Base-by-base conservation (phyloP, 768 basidiomycete species). In the Punctularia strigosozonata region DNA sequence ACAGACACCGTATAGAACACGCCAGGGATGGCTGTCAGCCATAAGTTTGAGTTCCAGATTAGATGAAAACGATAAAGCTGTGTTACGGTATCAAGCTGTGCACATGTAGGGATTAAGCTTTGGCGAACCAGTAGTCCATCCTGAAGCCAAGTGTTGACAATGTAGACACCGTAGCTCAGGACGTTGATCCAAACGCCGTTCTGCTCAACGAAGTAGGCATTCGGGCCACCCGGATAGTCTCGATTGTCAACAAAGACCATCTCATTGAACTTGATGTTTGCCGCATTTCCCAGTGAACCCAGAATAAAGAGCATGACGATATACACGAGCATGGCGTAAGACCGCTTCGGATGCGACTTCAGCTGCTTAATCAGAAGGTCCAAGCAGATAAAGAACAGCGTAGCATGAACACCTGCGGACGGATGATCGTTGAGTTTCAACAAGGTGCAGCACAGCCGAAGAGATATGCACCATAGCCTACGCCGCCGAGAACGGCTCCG, bases 301-400 rank as follows among this genome's bases (percentile, higher is more conserved):
- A 47, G 36, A 3, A 26, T 20, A 38, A 54, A 54, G 10, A 43
- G 12, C 3, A 40, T 13, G 21, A 15, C 13, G 28, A 45, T 39
- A 42, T 28, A 48, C 32, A 43, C 2, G 24, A 61, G 38, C 30
- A 58, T 50, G 8, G 43, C 46, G n/a, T 48, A 40, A 25, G 37
- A 31, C 14, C 22, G 35, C 20, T 37, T 46, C 2, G 44, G n/a
- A 8, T 28, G 26, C 10, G 8, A 28, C 10, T 28, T 28, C 26
- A 28, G 8, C 10, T 15, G 10, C 10, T 8, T 28, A 15, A 28
- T 15, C 26, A 28, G 26, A 15, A 28, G 26, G 26, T 28, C 10
- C 26, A 28, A 8, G 26, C 26, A 28, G 26, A 28, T 8, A 28
- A 28, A 8, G 26, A 8, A 28, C 26, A 28, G 26, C 10, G 26